These are phyloP conservation scores for Telfairia occidentalis DNA, from an alignment of 331 rosid genomes.

Conservation along the genomic window DNA sequence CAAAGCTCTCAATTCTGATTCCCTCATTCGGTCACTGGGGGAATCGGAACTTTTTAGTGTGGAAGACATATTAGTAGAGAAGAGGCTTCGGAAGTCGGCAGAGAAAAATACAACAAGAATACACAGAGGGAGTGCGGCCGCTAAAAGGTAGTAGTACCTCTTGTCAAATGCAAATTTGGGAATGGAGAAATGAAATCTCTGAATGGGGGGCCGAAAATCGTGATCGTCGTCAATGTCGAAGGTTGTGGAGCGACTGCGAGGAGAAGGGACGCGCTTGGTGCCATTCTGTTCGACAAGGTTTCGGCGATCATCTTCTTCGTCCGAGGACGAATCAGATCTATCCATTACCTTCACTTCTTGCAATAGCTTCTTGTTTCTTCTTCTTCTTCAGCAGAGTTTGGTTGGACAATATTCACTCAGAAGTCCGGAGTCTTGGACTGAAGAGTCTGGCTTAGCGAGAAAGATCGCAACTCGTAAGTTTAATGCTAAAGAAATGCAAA, in stretches of 20 bases:
- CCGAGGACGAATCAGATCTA: slow-evolving; percentile 53
- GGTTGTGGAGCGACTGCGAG: slow-evolving; percentile 19
- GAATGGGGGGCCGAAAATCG: slow-evolving; percentile 16
- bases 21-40: slow-evolving; percentile 41
- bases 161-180: slow-evolving; percentile 28
- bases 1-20: slow-evolving; percentile 75
- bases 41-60: slow-evolving; percentile 16
- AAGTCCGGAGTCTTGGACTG: not conserved
- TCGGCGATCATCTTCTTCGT: slow-evolving; percentile 74
- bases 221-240: slow-evolving; percentile 45
- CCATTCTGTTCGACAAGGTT: slow-evolving; percentile 51
- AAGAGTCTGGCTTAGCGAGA: not conserved
- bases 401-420: not conserved
- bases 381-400: not conserved
- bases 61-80: slow-evolving; percentile 27
- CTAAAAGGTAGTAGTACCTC: slow-evolving; percentile 28
- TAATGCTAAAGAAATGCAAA: not conserved
- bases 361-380: not conserved
- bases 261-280: slow-evolving; percentile 29
- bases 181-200: slow-evolving; percentile 22
- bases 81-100: slow-evolving; percentile 33
- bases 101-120: slow-evolving; percentile 36
- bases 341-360: slow-evolving; percentile 15
- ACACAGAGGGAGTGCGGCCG: slow-evolving; percentile 29
- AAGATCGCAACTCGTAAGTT: not conserved